Evolutionary conservation across 495 filamentous ascomycete species (phyloP).

Genomic region (Podospora sp.): DNA sequence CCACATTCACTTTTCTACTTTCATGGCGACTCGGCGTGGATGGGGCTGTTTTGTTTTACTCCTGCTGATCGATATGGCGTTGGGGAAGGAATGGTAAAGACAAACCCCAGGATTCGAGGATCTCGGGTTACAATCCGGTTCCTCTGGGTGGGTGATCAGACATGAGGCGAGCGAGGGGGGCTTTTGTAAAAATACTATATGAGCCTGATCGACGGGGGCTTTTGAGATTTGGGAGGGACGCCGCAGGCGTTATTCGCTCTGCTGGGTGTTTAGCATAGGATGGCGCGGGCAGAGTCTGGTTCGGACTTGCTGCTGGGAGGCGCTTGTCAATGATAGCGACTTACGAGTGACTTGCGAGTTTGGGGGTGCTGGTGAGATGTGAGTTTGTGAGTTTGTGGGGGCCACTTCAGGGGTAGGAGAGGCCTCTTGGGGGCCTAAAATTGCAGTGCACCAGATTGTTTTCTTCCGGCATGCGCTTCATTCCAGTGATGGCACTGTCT

Average conservation of each 20-base stretch:
- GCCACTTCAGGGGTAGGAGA: not conserved
- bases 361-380: too few relatives aligned
- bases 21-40: not conserved
- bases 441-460: slow-evolving; percentile 1
- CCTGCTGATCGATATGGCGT: not conserved
- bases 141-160: not conserved
- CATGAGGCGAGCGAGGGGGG: not conserved
- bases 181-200: not conserved
- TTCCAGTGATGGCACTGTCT: not conserved
- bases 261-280: not conserved
- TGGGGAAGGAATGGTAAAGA: not conserved
- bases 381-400: too few relatives aligned
- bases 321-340: too few relatives aligned
- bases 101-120: not conserved
- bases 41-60: not conserved
- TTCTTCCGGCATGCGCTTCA: not conserved
- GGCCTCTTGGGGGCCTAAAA: not conserved
- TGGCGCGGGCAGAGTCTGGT: too few relatives aligned
- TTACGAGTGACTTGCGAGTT: too few relatives aligned
- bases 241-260: not conserved
- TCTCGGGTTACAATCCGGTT: not conserved
- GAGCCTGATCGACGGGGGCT: not conserved
- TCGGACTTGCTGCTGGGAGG: too few relatives aligned
- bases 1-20: not conserved
- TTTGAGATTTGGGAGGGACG: not conserved